A percentile compares a stretch with the other conserved stretches of the same genome.
Conservation (phyloP, 495 filamentous ascomycete species). For the Astrothelium macrocarpum region DNA sequence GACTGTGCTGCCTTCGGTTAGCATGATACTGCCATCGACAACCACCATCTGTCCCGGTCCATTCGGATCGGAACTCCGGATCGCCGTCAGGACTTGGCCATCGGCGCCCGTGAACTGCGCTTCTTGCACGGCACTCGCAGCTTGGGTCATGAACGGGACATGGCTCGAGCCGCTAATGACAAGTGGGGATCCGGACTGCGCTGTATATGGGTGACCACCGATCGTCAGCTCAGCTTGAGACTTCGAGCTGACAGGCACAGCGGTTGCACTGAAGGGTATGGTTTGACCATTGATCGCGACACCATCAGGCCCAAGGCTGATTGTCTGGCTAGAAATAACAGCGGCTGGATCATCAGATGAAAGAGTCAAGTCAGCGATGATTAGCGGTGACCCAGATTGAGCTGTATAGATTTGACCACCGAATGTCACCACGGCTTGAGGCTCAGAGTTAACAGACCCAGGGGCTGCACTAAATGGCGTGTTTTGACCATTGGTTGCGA, state of each 20-base stretch:
- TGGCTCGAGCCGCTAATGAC: background rate
- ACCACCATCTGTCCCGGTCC: background rate
- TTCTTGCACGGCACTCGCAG: background rate
- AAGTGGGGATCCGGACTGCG: background rate
- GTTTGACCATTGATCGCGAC: background rate
- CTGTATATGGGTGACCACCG: background rate
- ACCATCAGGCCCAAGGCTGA: background rate
- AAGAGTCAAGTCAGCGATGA: background rate
- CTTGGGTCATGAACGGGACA: background rate
- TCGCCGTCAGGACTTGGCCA: background rate
- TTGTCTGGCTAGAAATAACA: background rate
- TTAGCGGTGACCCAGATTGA: background rate
- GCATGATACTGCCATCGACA: background rate
- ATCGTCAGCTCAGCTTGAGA: background rate
- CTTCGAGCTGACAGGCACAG: background rate
- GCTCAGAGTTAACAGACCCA: background rate
- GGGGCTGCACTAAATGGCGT: background rate
- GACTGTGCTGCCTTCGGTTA: background rate
- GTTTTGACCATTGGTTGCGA: background rate
- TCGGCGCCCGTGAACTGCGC: background rate
- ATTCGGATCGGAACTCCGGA: background rate
- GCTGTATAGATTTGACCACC: background rate
- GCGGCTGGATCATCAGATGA: background rate
- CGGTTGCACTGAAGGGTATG: background rate
- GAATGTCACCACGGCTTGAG: conserved; percentile 1